Evolutionary conservation across 1,139 yeast species (phyloP), one percentile per base, ranked within the genome.

Genomic region (Arxiozyma slooffiae): DNA sequence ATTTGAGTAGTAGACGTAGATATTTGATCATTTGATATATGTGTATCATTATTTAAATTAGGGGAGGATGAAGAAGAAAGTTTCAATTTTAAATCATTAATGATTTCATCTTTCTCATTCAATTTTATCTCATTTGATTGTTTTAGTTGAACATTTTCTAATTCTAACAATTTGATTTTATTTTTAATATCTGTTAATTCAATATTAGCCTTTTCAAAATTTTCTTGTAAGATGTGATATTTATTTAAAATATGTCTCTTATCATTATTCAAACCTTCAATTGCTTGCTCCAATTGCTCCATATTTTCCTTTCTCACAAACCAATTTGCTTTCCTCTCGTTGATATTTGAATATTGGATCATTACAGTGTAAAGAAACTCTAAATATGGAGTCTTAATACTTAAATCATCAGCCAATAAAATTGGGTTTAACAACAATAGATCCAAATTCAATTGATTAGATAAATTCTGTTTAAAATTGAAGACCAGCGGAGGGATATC

Each of bases 351-450:
- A 51, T 74, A 75, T 63, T 85, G 94, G 57, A 86, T 80, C 74
- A 85, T 73, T 52, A 83, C 78, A 2, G 95, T 86, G 64, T 86
- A 89, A 53, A 86, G 71, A 59, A 86, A 86, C 67, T 89, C 96
- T 67, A 89, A 74, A 64, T 89, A 89, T 3, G 96, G 96, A 1
- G 96, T 85, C 63, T 85, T 82, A 50, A 88, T 81, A 46, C 85
- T 83, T 61, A 78, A 79, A 65, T 87, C 96, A 67, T 88, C 96
- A 20, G 94, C 95, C 54, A 87, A 71, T 49, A 89, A 71, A 53
- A 89, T 88, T 3, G 96, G 95, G 64, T 87, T 95, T 54, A 88
- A 74, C 50, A 89, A 70, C 47, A 86, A 71, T 61, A 88, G 73
- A 66, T 89, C 96, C 48, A 84, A 72, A 55, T 82, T 80, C 53